Evolutionary conservation across 2,329 filamentous ascomycete genomes (phyloP).

Genomic region (Talaromyces marneffei): DNA sequence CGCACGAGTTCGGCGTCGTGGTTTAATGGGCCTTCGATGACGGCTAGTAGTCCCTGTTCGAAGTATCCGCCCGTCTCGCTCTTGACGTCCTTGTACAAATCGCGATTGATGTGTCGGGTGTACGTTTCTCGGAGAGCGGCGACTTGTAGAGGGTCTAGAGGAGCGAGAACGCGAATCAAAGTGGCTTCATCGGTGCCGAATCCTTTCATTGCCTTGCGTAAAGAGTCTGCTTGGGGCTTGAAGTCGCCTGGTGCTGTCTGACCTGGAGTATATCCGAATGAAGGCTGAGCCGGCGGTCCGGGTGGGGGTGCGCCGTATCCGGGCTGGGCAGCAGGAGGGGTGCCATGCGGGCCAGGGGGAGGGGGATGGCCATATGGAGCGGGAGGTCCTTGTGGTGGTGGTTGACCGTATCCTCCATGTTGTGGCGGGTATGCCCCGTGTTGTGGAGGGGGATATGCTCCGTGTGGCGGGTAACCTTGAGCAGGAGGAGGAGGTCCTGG

Average conservation of each 20-base stretch:
- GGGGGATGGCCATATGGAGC: slow-evolving; percentile 17
- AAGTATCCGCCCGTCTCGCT: slow-evolving; percentile 73
- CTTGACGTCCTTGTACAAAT: slow-evolving; percentile 68
- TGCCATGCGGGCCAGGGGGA: slow-evolving; percentile 21
- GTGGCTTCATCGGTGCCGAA: slow-evolving; percentile 81
- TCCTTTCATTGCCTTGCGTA: slow-evolving; percentile 84
- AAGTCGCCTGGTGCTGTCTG: slow-evolving; percentile 64
- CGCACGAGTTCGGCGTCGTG: slow-evolving; percentile 68
- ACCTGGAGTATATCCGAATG: slow-evolving; percentile 67
- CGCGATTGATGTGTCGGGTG: slow-evolving; percentile 57
- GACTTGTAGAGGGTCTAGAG: slow-evolving; percentile 72
- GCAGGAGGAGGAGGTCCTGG: slow-evolving; percentile 7
- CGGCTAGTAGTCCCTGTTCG: slow-evolving; percentile 64
- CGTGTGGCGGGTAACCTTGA: slow-evolving; percentile 21
- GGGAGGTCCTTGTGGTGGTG: slow-evolving; percentile 22
- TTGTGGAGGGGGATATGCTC: slow-evolving; percentile 18
- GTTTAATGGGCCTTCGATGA: slow-evolving; percentile 71
- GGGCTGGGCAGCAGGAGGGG: slow-evolving; percentile 23
- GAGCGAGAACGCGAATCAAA: slow-evolving; percentile 64
- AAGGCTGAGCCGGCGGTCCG: slow-evolving; percentile 57
- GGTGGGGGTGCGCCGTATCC: slow-evolving; percentile 21
- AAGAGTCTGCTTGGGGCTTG: slow-evolving; percentile 59
- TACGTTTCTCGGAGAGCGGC: slow-evolving; percentile 63
- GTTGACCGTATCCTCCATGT: slow-evolving; percentile 18
- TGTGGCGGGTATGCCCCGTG: slow-evolving; percentile 22